A percentile compares a stretch with the other conserved stretches of the same genome.
Evolutionary conservation across 768 basidiomycete genomes (phyloP).

Genomic region (Termitomyces sp.): DNA sequence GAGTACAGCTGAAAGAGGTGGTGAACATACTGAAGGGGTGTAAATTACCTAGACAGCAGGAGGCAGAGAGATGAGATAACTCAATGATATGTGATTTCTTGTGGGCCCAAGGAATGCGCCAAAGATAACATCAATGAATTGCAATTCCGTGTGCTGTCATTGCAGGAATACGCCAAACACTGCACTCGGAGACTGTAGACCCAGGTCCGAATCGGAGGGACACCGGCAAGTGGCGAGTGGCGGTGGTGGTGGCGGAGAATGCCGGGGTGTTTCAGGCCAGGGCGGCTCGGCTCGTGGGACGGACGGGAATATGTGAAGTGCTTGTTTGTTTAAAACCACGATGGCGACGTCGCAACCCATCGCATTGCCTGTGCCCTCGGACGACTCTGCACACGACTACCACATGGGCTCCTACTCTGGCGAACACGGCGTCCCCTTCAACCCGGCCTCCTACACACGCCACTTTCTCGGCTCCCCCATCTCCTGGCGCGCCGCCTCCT

Average conservation of each 20-base stretch:
- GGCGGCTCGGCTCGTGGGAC: background rate
- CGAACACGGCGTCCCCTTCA: slow-evolving; percentile 44
- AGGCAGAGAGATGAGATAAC: too few relatives aligned
- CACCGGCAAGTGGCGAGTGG: background rate
- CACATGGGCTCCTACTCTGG: slow-evolving; percentile 45
- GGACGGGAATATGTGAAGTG: background rate
- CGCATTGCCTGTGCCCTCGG: slow-evolving; percentile 30
- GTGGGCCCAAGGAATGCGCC: too few relatives aligned
- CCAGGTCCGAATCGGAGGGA: background rate
- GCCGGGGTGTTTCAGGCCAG: slow-evolving; percentile 1
- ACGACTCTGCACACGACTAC: slow-evolving; percentile 19
- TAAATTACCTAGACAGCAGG: too few relatives aligned
- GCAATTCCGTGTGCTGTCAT: too few relatives aligned
- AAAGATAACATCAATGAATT: too few relatives aligned
- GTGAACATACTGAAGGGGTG: too few relatives aligned
- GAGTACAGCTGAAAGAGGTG: too few relatives aligned
- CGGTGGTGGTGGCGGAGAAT: background rate
- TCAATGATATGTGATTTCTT: too few relatives aligned
- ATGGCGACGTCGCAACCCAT: slow-evolving; percentile 36
- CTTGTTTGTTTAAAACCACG: slow-evolving; percentile 6
- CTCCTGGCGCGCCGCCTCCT: slow-evolving; percentile 66
- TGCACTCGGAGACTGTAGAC: too few relatives aligned
- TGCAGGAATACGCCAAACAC: too few relatives aligned
- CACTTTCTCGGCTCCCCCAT: slow-evolving; percentile 69
- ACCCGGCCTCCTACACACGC: slow-evolving; percentile 60